Percentiles rank a stretch among this genome's conserved stretches.
These are phyloP conservation scores for Ceratocystis destructans DNA, from an alignment of 2,329 filamentous ascomycete species.

Conservation along the genomic window DNA sequence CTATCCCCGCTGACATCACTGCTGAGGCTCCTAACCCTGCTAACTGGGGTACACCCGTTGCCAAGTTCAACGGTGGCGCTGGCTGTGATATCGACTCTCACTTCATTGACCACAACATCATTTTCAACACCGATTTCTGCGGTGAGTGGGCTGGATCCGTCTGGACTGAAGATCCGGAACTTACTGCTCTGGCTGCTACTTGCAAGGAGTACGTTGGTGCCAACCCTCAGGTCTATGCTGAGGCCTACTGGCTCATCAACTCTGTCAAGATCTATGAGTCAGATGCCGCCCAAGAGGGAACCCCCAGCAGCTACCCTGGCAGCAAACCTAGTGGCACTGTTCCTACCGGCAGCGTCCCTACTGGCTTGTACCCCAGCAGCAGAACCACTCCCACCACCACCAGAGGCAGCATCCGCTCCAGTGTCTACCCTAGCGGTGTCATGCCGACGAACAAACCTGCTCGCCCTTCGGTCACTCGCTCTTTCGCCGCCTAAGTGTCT, in stretches of 20 bases:
- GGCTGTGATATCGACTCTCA: conserved; percentile 56
- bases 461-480: not conserved
- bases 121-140: conserved; percentile 76
- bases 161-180: conserved; percentile 46
- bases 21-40: conserved; percentile 47
- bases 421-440: no score
- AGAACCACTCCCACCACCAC: not conserved
- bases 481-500: conserved; percentile 11
- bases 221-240: conserved; percentile 55
- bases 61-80: conserved; percentile 50
- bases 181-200: conserved; percentile 44
- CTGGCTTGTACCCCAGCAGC: no score
- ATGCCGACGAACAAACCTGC: no score
- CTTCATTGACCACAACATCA: conserved; percentile 61
- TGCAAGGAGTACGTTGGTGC: conserved; percentile 60
- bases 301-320: no score
- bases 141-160: conserved; percentile 69
- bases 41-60: conserved; percentile 55
- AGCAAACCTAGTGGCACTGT: no score
- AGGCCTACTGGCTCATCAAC: conserved; percentile 68
- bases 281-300: no score
- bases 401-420: not conserved
- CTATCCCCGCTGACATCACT: conserved; percentile 50
- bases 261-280: conserved; percentile 46
- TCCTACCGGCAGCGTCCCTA: no score